A percentile compares a stretch with the other conserved stretches of the same genome.
Evolutionary conservation across 106 monocot genomes (phyloP).

Genomic region (Agapanthus africanus): DNA sequence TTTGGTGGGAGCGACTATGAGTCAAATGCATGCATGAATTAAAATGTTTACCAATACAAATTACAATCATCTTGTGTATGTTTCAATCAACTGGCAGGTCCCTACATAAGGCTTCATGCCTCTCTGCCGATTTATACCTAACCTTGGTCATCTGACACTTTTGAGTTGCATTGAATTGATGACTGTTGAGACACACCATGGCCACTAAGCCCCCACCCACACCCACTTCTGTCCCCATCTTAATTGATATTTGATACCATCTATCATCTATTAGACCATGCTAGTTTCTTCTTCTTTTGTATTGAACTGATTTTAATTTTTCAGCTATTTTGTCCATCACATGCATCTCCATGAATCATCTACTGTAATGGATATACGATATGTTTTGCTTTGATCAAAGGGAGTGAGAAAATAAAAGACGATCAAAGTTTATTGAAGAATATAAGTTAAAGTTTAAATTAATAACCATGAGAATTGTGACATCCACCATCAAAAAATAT

Average conservation of each 20-base stretch:
- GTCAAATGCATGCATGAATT: too few species aligned
- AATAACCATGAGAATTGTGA: neutral
- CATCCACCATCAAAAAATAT: neutral
- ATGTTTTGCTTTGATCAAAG: neutral
- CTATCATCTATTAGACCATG: neutral
- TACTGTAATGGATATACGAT: neutral
- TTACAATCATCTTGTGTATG: too few species aligned
- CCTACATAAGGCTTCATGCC: neutral
- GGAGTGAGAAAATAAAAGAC: neutral
- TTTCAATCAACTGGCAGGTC: too few species aligned
- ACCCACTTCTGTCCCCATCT: neutral
- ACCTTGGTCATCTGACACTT: too few species aligned
- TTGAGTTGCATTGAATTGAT: neutral
- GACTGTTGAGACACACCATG: neutral
- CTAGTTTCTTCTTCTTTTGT: neutral
- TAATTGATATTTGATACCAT: neutral
- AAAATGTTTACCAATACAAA: too few species aligned
- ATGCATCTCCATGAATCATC: neutral
- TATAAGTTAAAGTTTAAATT: neutral
- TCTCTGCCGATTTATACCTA: neutral
- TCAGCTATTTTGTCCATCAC: neutral
- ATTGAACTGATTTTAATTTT: neutral
- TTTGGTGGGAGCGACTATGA: too few species aligned
- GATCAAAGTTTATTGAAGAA: neutral
- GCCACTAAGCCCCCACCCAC: neutral